Conservation (phyloP, 129 eudicot genomes). For the Artemisia tridentata region DNA sequence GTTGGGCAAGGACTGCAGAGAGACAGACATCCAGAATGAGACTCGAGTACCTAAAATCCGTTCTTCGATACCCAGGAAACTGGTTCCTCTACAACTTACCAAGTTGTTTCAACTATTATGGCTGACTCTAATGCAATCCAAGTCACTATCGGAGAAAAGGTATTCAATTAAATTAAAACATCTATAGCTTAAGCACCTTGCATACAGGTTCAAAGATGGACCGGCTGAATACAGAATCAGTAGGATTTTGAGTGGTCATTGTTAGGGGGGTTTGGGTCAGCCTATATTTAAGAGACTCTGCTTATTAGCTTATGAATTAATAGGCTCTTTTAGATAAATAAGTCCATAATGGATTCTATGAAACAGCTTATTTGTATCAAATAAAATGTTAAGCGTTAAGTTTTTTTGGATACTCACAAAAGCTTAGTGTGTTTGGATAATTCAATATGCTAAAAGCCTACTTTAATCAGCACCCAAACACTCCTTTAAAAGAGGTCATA, state of each 20-base stretch:
- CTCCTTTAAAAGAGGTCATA: too few species aligned
- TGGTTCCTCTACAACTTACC: constrained; percentile 57
- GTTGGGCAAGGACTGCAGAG: constrained; percentile 81
- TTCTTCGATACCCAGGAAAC: constrained; percentile 78
- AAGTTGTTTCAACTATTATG: constrained; percentile 63
- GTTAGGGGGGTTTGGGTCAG: too few species aligned
- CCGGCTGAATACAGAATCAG: background rate
- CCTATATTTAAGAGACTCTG: too few species aligned
- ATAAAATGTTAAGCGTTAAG: too few species aligned
- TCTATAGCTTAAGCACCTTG: background rate
- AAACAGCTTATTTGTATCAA: too few species aligned
- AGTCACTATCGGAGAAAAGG: constrained; percentile 67
- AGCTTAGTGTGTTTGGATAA: too few species aligned
- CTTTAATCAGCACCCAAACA: too few species aligned
- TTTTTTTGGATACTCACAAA: too few species aligned
- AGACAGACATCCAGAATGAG: constrained; percentile 77
- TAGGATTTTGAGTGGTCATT: background rate
- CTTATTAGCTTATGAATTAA: too few species aligned
- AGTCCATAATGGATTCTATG: too few species aligned
- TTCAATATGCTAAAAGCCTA: too few species aligned
- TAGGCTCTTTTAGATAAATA: too few species aligned
- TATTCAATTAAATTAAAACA: constrained; percentile 18
- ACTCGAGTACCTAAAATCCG: constrained; percentile 66
- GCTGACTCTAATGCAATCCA: constrained; percentile 62
- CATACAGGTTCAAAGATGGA: background rate